Base-by-base conservation (phyloP, 805 yeast species). In the Wickerhamomyces bisporus region DNA sequence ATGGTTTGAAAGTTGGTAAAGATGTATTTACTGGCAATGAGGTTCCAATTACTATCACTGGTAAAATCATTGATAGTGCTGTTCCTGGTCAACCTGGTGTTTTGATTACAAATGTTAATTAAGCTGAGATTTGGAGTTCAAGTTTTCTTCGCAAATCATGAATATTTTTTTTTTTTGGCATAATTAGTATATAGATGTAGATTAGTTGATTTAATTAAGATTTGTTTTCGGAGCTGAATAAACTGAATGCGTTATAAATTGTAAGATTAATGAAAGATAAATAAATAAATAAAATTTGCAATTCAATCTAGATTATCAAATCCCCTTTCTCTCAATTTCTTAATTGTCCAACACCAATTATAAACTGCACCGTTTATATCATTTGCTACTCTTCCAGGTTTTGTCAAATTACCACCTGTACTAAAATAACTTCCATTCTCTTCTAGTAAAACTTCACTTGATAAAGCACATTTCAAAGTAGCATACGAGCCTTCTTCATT, bases 61-160 rank as follows among this genome's bases (percentile, higher is more conserved):
- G 81, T 34, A 88, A 85, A 70, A 74, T 79, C 30, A 70, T 85
- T 43, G 96, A 86, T 47, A 72, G 72, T 44, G 89, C 98, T 20
- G 81, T 85, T 47, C 98, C 98, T 34, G 98, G 98, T 44, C 75
- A 76, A 50, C 98, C 98, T 27, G 97, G 95, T 54, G 78, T 91
- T 54, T 62, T 79, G 45, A 71, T 91, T 46, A 76, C 67, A 49
- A 89, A 89, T 62, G 56, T 81, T 33, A 40, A 43, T 20, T 40
- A 36, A 17, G 14, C 18, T 18, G 13, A 26, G n/a, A 35, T 5
- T 29, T 30, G 18, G 33, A 30, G 24, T 21, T 21, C 10, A 8
- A 12, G 13, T 12, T 7, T 21, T 21, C 7, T 21, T 21, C n/a
- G n/a, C n/a, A n/a, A n/a, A n/a, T n/a, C n/a, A n/a, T n/a, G n/a